phyloP scores from a whole-genome alignment of 768 basidiomycete genomes.

The Boletus subcaerulescens region DNA sequence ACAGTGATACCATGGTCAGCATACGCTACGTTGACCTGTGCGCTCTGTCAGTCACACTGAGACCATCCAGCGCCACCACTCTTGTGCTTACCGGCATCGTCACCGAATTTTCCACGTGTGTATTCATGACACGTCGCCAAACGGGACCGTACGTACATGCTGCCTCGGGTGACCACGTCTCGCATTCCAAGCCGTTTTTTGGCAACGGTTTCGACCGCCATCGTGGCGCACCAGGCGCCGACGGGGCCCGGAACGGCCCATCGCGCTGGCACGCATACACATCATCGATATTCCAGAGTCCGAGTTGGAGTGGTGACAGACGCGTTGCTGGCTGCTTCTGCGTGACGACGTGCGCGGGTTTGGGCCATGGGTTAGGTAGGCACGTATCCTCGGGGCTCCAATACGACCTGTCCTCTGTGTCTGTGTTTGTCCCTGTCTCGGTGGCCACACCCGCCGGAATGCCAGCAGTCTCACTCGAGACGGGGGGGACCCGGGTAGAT shows the following conservation, averaged over 20 bases:
- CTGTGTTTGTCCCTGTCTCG: neutral
- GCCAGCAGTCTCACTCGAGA: neutral
- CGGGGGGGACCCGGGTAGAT: neutral
- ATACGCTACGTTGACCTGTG: neutral
- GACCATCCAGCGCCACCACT: neutral
- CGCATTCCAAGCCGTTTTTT: neutral
- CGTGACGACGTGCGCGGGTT: neutral
- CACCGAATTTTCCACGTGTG: neutral
- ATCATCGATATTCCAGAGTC: neutral
- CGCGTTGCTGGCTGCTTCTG: neutral
- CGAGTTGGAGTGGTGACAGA: slow-evolving; percentile 7
- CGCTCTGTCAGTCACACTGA: neutral
- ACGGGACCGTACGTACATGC: too few species aligned
- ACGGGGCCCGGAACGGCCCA: neutral
- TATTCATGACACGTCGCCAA: neutral
- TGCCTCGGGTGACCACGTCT: neutral
- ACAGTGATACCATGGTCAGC: slow-evolving; percentile 7
- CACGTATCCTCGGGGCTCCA: neutral
- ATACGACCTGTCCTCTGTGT: neutral
- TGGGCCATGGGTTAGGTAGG: neutral
- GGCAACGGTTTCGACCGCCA: slow-evolving; percentile 19
- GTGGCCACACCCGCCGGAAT: neutral
- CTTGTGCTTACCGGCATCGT: slow-evolving; percentile 11
- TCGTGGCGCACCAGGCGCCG: slow-evolving; percentile 26
- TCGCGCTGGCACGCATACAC: neutral